Conservation (phyloP, 345 rosid species). For the Populus euphratica region DNA sequence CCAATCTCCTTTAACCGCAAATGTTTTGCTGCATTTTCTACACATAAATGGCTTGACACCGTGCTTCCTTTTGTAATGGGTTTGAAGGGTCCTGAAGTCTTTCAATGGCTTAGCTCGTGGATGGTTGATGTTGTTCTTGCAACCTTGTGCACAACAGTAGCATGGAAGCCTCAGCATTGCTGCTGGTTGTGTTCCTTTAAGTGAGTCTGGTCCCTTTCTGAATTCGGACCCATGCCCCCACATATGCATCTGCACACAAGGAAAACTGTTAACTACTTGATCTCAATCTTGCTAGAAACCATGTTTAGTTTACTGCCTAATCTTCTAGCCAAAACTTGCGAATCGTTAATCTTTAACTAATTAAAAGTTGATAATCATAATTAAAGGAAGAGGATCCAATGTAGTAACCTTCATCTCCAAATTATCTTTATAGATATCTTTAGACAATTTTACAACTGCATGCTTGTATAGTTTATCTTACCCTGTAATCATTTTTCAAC, state of each 20-base stretch:
- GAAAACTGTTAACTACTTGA: background rate
- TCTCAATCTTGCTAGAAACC: background rate
- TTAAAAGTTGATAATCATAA: slow-evolving; percentile 6
- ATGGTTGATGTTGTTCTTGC: slow-evolving; percentile 85
- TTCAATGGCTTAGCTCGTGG: slow-evolving; percentile 74
- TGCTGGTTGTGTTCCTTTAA: slow-evolving; percentile 71
- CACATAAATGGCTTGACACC: slow-evolving; percentile 70
- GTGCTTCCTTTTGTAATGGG: slow-evolving; percentile 78
- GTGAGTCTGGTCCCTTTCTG: slow-evolving; percentile 70
- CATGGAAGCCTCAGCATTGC: slow-evolving; percentile 81
- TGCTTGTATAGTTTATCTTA: slow-evolving; percentile 4
- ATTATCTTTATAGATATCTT: slow-evolving; percentile 4
- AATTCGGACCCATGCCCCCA: slow-evolving; percentile 88
- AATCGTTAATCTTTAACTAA: background rate
- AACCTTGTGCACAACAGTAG: slow-evolving; percentile 69
- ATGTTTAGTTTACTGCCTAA: background rate
- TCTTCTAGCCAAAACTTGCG: background rate
- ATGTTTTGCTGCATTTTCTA: slow-evolving; percentile 77
- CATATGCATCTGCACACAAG: slow-evolving; percentile 63
- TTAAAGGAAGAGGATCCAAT: slow-evolving; percentile 27
- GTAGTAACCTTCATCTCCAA: background rate
- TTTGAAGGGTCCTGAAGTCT: slow-evolving; percentile 75
- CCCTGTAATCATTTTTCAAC: slow-evolving; percentile 16
- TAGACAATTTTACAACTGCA: slow-evolving; percentile 13
- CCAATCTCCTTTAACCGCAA: slow-evolving; percentile 98